Base-by-base conservation (phyloP, 2,329 filamentous ascomycete genomes). In the Aureobasidium vineae region DNA sequence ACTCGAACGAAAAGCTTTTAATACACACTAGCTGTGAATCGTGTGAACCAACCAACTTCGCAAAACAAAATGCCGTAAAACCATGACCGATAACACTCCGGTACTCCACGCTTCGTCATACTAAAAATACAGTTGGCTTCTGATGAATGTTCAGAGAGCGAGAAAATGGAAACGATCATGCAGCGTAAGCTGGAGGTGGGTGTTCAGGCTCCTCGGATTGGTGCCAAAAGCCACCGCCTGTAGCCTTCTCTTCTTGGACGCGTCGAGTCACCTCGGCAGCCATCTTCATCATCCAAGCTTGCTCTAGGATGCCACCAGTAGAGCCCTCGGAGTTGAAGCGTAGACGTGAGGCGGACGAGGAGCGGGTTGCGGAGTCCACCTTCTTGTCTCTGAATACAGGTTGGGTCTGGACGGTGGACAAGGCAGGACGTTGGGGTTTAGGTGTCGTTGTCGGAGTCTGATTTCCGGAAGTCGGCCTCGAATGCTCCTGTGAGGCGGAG, bases 211-310 rank as follows among this genome's bases (percentile, higher is more conserved):
- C 69, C 19, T 67, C 61, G 21, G 68, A 50, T 31, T 69, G 68
- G n/a, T 69, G 64, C 69, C 69, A 70, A 31, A 69, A 59, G 26
- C 66, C 64, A 28, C 74, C 71, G 6, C 23, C 19, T 47, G 73
- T 73, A 7, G 76, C 78, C 78, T 97, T 95, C 79, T 97, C 91
- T 71, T 97, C 91, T 70, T 94, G 91, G 70, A 96, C 92, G 66
- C 91, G 89, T 60, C 88, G 83, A 41, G 92, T 92, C 72, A 98
- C 94, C 77, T 98, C 95, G 70, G 88, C 89, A 5, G 94, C 93
- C 86, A 99, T 95, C 81, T 97, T 95, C 80, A 89, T 87, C 79
- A 95, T 90, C 90, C 91, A 95, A 2, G 90, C 91, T 76, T 92
- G 89, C 75, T 92, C 90, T 31, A 91, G 80, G 57, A 92, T 90